Evolutionary conservation across 2,329 filamentous ascomycete species (phyloP).

Genomic region (Pyrenophora teres): DNA sequence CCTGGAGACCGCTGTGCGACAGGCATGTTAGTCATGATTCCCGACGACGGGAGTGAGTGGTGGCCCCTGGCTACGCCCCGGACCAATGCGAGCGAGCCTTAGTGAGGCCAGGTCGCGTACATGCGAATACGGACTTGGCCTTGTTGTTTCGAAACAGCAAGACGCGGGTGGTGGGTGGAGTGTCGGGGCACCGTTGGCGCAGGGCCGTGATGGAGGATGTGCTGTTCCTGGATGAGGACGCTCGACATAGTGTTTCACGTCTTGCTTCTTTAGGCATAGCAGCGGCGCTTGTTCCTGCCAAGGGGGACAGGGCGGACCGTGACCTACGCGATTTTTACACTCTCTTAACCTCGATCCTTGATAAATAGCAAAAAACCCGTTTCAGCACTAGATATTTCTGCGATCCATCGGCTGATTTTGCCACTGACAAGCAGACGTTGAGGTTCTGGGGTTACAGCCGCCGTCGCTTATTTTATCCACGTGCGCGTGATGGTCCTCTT

Average conservation of each 20-base stretch:
- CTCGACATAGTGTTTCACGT: conserved; percentile 30
- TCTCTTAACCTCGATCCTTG: conserved; percentile 3
- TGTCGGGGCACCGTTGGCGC: conserved; percentile 16
- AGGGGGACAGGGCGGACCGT: conserved; percentile 8
- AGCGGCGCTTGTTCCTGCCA: conserved; percentile 28
- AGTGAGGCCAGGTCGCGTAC: conserved; percentile 13
- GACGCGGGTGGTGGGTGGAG: conserved; percentile 22
- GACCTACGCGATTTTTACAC: conserved; percentile 2
- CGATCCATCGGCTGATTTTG: not conserved
- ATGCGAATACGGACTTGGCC: conserved; percentile 14
- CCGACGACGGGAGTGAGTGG: conserved; percentile 19
- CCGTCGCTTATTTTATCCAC: conserved; percentile 17
- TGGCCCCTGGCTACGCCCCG: conserved; percentile 22
- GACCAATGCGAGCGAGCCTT: conserved; percentile 29
- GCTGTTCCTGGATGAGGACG: conserved; percentile 22
- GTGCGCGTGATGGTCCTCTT: conserved; percentile 9
- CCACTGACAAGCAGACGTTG: not conserved
- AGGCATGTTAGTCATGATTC: conserved; percentile 18
- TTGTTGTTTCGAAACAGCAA: conserved; percentile 37
- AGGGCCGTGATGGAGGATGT: conserved; percentile 20
- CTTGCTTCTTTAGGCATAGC: conserved; percentile 19
- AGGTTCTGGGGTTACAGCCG: not conserved
- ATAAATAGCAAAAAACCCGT: conserved; percentile 13
- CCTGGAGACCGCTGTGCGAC: conserved; percentile 31
- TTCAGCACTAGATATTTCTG: conserved; percentile 13